Conservation (phyloP, 225 moss, liverwort and hornwort species). For the Physcomitrellopsis africana region DNA sequence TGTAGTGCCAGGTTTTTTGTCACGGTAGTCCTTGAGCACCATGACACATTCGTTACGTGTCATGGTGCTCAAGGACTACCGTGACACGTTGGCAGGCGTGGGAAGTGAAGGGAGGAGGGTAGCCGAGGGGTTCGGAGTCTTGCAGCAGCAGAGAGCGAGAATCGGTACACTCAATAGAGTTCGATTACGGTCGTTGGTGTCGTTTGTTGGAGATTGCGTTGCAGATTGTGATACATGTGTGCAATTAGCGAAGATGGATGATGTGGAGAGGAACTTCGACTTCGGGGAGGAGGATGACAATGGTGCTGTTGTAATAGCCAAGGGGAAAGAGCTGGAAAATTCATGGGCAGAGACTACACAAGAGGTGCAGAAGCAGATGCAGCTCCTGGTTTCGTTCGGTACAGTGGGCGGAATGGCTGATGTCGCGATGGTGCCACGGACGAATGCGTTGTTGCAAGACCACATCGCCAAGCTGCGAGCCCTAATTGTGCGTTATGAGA, state of each 20-base stretch:
- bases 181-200: background rate
- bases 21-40: no score
- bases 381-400: slow-evolving; percentile 65
- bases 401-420: slow-evolving; percentile 52
- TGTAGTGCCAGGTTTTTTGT: background rate
- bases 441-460: slow-evolving; percentile 84
- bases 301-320: slow-evolving; percentile 31
- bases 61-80: no score
- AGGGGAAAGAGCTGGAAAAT: slow-evolving; percentile 50
- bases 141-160: background rate
- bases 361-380: slow-evolving; percentile 80
- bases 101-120: background rate
- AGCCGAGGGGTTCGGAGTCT: no score
- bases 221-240: background rate
- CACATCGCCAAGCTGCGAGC: slow-evolving; percentile 72
- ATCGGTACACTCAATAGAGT: no score
- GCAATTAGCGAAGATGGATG: slow-evolving; percentile 21
- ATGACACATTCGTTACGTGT: no score
- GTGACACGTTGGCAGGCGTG: background rate
- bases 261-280: slow-evolving; percentile 30
- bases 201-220: background rate
- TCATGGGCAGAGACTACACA: slow-evolving; percentile 55
- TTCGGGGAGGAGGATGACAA: slow-evolving; percentile 39
- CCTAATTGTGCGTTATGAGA: slow-evolving; percentile 69
- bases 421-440: slow-evolving; percentile 75